Base-by-base conservation (phyloP, 1,139 yeast genomes). In the Scheffersomyces stambukii region DNA sequence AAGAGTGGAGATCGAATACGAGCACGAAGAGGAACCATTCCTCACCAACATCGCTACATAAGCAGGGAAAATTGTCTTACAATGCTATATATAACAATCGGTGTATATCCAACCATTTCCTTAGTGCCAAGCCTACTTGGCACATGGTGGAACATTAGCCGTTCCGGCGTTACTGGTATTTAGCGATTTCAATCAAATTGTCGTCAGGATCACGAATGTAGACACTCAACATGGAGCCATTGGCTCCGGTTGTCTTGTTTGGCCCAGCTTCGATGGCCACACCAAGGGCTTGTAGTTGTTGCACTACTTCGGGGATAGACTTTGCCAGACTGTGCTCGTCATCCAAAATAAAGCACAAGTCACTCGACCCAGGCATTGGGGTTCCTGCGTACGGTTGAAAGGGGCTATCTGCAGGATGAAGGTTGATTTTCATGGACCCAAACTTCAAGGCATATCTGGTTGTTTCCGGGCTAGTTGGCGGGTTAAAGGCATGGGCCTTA, bases 1-100 rank as follows among this genome's bases (percentile, higher is more conserved):
- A 29, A 75, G 82, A 57, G 77, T 85, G 26, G 95, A 85, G 55
- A 80, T 82, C 31, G 91, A 81, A 54, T 81, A 84, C 52, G 95
- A 85, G 58, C 79, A 82, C 46, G 94, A 82, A 54, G 69, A 64
- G 33, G 74, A 55, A 24, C 53, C 51, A 16, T 40, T 57, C 23
- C 54, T 46, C 32, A 57, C 64, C 25, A 60, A 60, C 37, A 57
- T 60, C 33, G 64, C 54, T 21, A 43, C 43, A 21, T 45, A 41
- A 27, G 18, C n/a, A n/a, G n/a, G n/a, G n/a, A n/a, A n/a, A n/a
- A n/a, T n/a, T n/a, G n/a, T n/a, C n/a, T n/a, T n/a, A n/a, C n/a
- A n/a, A n/a, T n/a, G n/a, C n/a, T n/a, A n/a, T n/a, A n/a, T n/a
- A n/a, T n/a, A n/a, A n/a, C n/a, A n/a, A n/a, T n/a, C n/a, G n/a